Percentiles rank a stretch among this genome's conserved stretches.
Evolutionary conservation across 176 grass and related monocot genomes (phyloP).

Genomic region (Oryza glumipatula): DNA sequence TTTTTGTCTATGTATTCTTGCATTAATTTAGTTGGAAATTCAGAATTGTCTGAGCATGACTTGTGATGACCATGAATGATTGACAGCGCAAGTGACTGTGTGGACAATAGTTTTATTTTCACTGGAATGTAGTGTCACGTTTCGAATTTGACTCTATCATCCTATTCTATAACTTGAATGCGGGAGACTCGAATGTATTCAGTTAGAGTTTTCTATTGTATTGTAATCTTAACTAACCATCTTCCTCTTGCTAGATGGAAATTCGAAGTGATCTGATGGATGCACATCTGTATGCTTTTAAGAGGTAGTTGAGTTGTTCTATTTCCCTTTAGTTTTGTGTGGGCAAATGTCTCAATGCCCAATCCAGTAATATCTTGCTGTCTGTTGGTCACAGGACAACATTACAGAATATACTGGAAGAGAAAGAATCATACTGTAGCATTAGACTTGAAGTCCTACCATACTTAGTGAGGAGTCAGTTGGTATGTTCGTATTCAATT

Average conservation of each 20-base stretch:
- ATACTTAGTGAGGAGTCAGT: conserved; percentile 83
- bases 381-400: conserved; percentile 61
- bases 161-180: not conserved
- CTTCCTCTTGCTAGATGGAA: conserved; percentile 76
- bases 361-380: conserved; percentile 1
- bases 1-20: conserved; percentile 17
- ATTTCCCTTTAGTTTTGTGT: conserved; percentile 22
- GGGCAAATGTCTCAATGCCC: not conserved
- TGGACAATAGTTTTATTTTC: conserved; percentile 16
- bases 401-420: conserved; percentile 80
- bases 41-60: not conserved
- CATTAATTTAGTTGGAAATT: conserved; percentile 19
- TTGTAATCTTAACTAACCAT: conserved; percentile 32
- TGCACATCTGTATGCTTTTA: conserved; percentile 98
- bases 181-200: not conserved
- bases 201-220: conserved; percentile 4
- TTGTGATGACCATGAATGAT: not conserved
- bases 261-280: conserved; percentile 98
- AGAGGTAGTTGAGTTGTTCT: conserved; percentile 55
- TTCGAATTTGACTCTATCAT: conserved; percentile 1
- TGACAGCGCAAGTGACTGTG: not conserved
- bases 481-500: conserved; percentile 65
- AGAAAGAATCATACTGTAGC: conserved; percentile 77
- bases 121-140: not conserved
- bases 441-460: conserved; percentile 91